phyloP scores from a whole-genome alignment of 805 yeast genomes.

The Blastobotrys peoriensis region DNA sequence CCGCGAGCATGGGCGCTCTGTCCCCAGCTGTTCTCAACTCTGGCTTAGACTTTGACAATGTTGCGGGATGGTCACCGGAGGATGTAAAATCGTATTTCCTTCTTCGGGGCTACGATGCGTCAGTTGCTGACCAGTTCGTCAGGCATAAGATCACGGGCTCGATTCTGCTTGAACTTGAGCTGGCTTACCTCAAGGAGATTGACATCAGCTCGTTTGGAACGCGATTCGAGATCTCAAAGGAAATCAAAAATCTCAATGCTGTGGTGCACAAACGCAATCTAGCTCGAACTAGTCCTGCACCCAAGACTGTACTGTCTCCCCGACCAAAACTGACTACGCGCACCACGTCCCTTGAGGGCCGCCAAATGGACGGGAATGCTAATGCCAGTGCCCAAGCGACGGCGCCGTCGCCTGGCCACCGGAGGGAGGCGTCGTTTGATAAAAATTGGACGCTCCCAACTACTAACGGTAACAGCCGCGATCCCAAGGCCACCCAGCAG shows the following conservation, averaged over 20 bases:
- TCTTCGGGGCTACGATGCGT: constrained; percentile 63
- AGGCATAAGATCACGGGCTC: constrained; percentile 86
- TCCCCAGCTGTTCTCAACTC: constrained; percentile 1
- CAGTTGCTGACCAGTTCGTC: constrained; percentile 71
- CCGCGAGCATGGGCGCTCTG: background rate
- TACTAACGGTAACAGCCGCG: background rate
- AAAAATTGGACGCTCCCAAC: constrained; percentile 18
- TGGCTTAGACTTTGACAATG: constrained; percentile 17
- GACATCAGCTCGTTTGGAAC: constrained; percentile 94
- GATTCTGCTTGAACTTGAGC: constrained; percentile 77
- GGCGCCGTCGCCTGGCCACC: constrained; percentile 7
- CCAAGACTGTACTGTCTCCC: background rate
- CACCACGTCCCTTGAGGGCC: background rate
- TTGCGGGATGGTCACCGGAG: constrained; percentile 68
- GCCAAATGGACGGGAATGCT: constrained; percentile 1
- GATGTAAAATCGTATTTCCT: constrained; percentile 79
- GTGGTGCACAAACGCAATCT: constrained; percentile 7
- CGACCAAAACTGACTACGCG: background rate
- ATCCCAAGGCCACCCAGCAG: background rate
- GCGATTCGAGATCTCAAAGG: constrained; percentile 84
- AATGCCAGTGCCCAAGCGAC: background rate
- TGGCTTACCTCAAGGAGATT: constrained; percentile 80
- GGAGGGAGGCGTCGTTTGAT: constrained; percentile 19
- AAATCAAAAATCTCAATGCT: constrained; percentile 57
- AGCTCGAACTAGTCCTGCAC: background rate